Percentiles rank a stretch among this genome's conserved stretches.
Evolutionary conservation across 768 basidiomycete genomes (phyloP).

Genomic region (Collybia sordida): DNA sequence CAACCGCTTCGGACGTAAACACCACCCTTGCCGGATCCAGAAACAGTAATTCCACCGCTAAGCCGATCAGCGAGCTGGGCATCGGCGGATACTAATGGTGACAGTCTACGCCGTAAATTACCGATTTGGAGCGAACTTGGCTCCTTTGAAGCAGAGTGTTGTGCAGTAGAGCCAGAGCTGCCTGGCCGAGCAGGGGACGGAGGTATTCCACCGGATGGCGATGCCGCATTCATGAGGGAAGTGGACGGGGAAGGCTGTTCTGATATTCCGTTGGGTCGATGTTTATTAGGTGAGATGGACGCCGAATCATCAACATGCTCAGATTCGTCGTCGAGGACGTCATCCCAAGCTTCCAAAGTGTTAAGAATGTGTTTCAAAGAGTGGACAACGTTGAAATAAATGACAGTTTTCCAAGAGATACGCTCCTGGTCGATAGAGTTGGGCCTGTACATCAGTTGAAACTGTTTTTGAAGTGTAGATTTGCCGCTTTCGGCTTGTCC

Average conservation of each 20-base stretch:
- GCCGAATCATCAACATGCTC: slow-evolving; percentile 27
- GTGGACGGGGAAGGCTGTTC: slow-evolving; percentile 41
- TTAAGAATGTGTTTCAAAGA: slow-evolving; percentile 69
- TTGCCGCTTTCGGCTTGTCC: slow-evolving; percentile 82
- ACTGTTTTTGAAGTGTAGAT: slow-evolving; percentile 76
- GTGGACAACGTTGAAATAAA: slow-evolving; percentile 75
- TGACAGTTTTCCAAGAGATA: slow-evolving; percentile 69
- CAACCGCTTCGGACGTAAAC: slow-evolving; percentile 81
- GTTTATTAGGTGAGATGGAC: slow-evolving; percentile 22
- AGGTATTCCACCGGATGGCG: slow-evolving; percentile 14
- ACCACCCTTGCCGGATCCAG: slow-evolving; percentile 74
- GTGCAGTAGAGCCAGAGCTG: slow-evolving; percentile 24
- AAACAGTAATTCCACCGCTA: slow-evolving; percentile 70
- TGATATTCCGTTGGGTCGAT: slow-evolving; percentile 29
- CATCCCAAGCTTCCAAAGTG: slow-evolving; percentile 63
- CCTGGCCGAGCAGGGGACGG: slow-evolving; percentile 21
- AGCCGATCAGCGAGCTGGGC: slow-evolving; percentile 66
- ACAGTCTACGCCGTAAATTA: slow-evolving; percentile 56
- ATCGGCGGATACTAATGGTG: slow-evolving; percentile 62
- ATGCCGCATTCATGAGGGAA: slow-evolving; percentile 29
- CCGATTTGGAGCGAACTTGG: slow-evolving; percentile 42
- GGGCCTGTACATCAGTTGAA: slow-evolving; percentile 80
- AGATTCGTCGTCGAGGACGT: slow-evolving; percentile 51
- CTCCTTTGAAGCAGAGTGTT: slow-evolving; percentile 25
- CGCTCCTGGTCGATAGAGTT: slow-evolving; percentile 68